phyloP scores from a whole-genome alignment of 352 stramenopile species.

The Pythium guiyangense region DNA sequence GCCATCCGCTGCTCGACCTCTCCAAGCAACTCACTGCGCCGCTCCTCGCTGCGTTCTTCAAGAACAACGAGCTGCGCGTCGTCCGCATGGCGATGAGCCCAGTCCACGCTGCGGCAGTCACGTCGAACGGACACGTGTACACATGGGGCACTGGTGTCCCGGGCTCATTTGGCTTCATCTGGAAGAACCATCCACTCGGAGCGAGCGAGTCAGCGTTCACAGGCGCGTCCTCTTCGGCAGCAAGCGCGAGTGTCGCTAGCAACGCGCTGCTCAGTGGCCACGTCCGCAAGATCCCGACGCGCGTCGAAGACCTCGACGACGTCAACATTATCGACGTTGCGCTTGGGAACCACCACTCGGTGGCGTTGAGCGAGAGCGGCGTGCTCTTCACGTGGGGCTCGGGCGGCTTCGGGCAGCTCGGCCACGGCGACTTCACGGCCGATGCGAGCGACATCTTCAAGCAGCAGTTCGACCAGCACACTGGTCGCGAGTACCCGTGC shows the following conservation, averaged over 20 bases:
- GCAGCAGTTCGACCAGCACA: conserved; percentile 64
- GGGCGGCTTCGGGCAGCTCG: conserved; percentile 61
- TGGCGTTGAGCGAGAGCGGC: conserved; percentile 53
- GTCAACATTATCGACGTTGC: conserved; percentile 37
- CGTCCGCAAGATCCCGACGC: conserved; percentile 33
- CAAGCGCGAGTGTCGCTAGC: neutral
- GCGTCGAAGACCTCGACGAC: conserved; percentile 66
- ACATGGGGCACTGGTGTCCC: conserved; percentile 66
- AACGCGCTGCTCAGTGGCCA: conserved; percentile 6
- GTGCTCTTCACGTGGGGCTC: conserved; percentile 70
- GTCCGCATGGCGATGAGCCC: conserved; percentile 36
- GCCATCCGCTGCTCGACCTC: conserved; percentile 39
- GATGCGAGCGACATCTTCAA: conserved; percentile 52
- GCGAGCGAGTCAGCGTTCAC: neutral
- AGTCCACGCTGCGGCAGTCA: conserved; percentile 56
- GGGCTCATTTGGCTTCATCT: conserved; percentile 58
- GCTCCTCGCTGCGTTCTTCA: conserved; percentile 54
- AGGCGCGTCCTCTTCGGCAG: neutral
- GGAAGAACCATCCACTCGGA: conserved; percentile 11
- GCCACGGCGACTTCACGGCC: conserved; percentile 54
- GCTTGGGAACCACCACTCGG: conserved; percentile 61
- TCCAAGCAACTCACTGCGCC: conserved; percentile 31
- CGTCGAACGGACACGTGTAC: conserved; percentile 59
- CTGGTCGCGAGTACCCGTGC: conserved; percentile 53
- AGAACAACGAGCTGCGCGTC: conserved; percentile 66